Base-by-base conservation (phyloP, 225 moss, liverwort and hornwort genomes). In the Sphagnum tenellum region DNA sequence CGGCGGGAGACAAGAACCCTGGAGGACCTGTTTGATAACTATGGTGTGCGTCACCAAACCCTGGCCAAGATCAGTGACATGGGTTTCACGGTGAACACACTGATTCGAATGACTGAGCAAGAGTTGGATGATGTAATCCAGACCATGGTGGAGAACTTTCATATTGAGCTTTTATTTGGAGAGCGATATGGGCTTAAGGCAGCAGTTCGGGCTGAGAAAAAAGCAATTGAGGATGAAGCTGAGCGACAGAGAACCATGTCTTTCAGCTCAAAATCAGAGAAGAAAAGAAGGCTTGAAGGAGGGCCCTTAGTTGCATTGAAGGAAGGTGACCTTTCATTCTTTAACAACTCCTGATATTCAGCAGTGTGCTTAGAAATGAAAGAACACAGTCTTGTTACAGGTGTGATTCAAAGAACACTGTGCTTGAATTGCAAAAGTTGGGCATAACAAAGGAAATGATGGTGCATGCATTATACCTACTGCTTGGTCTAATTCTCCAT, bases 161-260 rank as follows among this genome's bases (percentile, higher is more conserved):
- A 82, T 48, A 67, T 87, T 66, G 86, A 87, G 67, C 86, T 87
- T 14, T 62, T 87, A 61, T 77, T 87, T 13, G 86, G 86, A 46
- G 86, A 87, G 80, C 79, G 79, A 5, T 87, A 82, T 70, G 86
- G 86, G 12, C 78, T 87, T 48, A 87, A 82, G 71, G 82, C 86
- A 66, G 86, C 86, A 3, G 77, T 87, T 65, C 72, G 86, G 70
- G 86, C 86, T 50, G 86, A 82, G 74, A 87, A 72, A 59, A 82
- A 70, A 64, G 72, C 75, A 64, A 61, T 82, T 62, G 82, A 87
- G 48, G 82, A 87, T 64, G 78, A 78, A 55, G 49, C 80, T 69
- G 86, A 87, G 49, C 71, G 82, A 29, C 79, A 79, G 64, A 71
- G 86, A 10, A 29, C 1, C 29, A 11, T 87, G 69, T 79, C 77